A percentile compares a stretch with the other conserved stretches of the same genome.
These are phyloP conservation scores for Sordaria brevicollis DNA, from an alignment of 495 filamentous ascomycete species.

Conservation along the genomic window DNA sequence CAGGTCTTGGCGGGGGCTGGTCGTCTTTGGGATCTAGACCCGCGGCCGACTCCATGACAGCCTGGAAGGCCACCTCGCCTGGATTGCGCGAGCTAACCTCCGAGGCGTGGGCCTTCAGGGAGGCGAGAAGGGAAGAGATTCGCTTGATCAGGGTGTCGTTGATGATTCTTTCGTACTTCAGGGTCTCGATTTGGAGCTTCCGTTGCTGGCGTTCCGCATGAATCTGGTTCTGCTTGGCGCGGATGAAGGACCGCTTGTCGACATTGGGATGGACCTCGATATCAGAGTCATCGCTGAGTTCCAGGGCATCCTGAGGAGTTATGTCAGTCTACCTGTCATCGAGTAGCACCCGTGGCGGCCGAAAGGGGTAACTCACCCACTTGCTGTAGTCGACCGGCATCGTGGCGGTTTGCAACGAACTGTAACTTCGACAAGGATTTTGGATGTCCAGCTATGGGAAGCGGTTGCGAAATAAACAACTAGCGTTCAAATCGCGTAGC, in stretches of 20 bases:
- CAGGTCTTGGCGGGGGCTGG: conserved; percentile 57
- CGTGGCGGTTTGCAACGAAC: conserved; percentile 16
- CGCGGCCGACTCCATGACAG: conserved; percentile 65
- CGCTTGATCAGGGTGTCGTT: conserved; percentile 82
- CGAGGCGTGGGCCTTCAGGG: conserved; percentile 56
- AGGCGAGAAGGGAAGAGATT: conserved; percentile 64
- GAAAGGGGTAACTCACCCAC: conserved; percentile 47
- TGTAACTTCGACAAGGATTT: neutral
- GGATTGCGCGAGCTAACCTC: conserved; percentile 53
- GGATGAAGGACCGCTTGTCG: conserved; percentile 96
- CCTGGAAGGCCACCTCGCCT: conserved; percentile 76
- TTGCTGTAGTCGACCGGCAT: conserved; percentile 96
- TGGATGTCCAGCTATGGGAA: neutral
- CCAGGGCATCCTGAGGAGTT: conserved; percentile 59
- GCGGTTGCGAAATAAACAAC: neutral
- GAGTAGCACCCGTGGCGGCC: neutral
- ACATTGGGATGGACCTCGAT: conserved; percentile 98
- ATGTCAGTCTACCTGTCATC: neutral
- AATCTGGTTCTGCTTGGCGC: conserved; percentile 95
- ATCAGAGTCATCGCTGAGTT: conserved; percentile 95
- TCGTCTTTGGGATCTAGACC: conserved; percentile 56
- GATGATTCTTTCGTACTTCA: conserved; percentile 86
- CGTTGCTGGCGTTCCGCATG: conserved; percentile 79
- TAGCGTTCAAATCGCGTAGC: neutral
- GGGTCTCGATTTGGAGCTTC: conserved; percentile 75